Evolutionary conservation across 2,329 filamentous ascomycete species (phyloP), one percentile per base, ranked within the genome.

Genomic region (Incumbomyces delicatus): DNA sequence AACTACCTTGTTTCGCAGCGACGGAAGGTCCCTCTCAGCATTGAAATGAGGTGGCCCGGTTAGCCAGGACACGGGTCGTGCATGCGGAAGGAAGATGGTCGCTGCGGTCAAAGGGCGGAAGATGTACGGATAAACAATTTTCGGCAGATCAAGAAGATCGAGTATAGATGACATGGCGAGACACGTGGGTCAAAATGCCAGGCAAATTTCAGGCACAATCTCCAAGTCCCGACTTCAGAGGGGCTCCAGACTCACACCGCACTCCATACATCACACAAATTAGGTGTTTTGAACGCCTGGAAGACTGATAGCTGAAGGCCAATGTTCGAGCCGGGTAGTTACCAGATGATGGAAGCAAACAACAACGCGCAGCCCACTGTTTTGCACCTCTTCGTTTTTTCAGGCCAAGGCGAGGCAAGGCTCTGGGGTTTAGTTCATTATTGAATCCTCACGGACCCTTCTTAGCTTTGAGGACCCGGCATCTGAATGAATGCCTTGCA

Each of bases 1-100:
- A 34, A 76, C 65, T 6, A 74, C 67, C 50, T 74, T 77, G 35
- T 67, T 70, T 1, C 64, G 56, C 13, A 76, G 64, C 32, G 68
- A 63, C 3, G 61, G 56, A 18, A 76, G 68, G 50, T 75, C 69
- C 12, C 57, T 63, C 8, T 66, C 61, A 1, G 74, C 69, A 6
- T 65, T 55, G 51, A 70, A 72, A 3, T 47, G 14, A 10, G 41
- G 8, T 34, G 41, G 38, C 17, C 13, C 46, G 30, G 36, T 39
- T 34, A 57, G 53, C 30, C 51, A 50, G 44, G 52, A 52, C 47
- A 56, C 55, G 33, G 34, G 50, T 39, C 46, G 51, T 13, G 52
- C 10, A 43, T 47, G 36, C n/a, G 53, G 52, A 27, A 48, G 45
- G 17, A 47, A 51, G 16, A 46, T 46, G 38, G 54, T 46, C 30